Evolutionary conservation across 305 asterid species (phyloP).

Genomic region (Rubia balearica): DNA sequence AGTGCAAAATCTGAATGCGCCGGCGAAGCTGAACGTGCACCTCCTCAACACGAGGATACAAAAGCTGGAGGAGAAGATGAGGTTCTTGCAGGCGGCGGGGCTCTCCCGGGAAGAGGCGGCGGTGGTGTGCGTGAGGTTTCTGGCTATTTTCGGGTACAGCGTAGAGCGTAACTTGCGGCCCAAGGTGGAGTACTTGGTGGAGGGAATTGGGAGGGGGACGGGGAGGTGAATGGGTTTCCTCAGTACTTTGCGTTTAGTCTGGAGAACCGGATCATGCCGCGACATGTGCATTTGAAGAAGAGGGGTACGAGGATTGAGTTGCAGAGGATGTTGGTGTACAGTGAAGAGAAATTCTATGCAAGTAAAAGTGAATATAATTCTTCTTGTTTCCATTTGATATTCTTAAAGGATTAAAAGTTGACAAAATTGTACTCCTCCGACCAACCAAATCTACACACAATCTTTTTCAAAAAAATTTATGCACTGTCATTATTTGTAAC

Average conservation of each 20-base stretch:
- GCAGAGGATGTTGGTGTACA: constrained; percentile 27
- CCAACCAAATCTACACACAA: too few species aligned
- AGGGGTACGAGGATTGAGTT: constrained; percentile 20
- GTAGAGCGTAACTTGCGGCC: constrained; percentile 27
- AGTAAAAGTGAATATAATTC: constrained; percentile 20
- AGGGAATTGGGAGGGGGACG: constrained; percentile 20
- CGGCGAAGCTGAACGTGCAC: constrained; percentile 30
- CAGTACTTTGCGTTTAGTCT: constrained; percentile 33
- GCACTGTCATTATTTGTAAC: too few species aligned
- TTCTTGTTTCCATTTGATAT: too few species aligned
- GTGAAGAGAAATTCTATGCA: constrained; percentile 25
- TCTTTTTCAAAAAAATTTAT: too few species aligned
- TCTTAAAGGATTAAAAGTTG: too few species aligned
- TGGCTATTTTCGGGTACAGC: constrained; percentile 31
- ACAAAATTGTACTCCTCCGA: too few species aligned
- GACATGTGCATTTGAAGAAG: constrained; percentile 29
- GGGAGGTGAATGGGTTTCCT: constrained; percentile 27
- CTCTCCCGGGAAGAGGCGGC: constrained; percentile 25
- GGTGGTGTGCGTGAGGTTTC: constrained; percentile 23
- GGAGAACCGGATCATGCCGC: constrained; percentile 25
- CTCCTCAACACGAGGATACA: constrained; percentile 27
- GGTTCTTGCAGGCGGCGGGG: constrained; percentile 21
- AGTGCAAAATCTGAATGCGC: constrained; percentile 21
- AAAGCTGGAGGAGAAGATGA: constrained; percentile 24
- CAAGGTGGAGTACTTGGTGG: constrained; percentile 24